phyloP scores from a whole-genome alignment of 176 grass and related monocot species.

The Cenchrus fungigraminus region DNA sequence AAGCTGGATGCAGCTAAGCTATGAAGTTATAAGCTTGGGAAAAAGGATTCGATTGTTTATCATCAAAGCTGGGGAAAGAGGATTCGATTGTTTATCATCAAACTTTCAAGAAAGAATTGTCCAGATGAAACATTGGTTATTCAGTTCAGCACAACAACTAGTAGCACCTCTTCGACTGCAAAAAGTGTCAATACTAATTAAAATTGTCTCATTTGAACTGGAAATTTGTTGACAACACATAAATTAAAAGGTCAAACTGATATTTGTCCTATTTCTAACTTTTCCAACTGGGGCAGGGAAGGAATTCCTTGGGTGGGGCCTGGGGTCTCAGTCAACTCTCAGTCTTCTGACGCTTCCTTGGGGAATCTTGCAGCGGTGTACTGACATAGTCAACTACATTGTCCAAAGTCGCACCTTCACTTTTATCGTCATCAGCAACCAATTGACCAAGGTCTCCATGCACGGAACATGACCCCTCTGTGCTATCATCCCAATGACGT shows the following conservation, averaged over 20 bases:
- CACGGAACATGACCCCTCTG: too few species aligned
- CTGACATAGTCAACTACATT: too few species aligned
- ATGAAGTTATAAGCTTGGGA: not conserved
- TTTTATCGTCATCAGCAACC: too few species aligned
- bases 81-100: not conserved
- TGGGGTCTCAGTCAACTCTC: too few species aligned
- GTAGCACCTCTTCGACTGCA: not conserved
- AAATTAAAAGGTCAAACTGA: not conserved
- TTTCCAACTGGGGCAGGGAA: too few species aligned
- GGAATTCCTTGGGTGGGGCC: too few species aligned
- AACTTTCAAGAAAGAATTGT: not conserved
- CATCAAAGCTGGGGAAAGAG: not conserved
- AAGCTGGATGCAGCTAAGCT: not conserved
- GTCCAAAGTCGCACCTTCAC: too few species aligned
- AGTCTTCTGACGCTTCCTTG: too few species aligned
- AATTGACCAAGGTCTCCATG: too few species aligned
- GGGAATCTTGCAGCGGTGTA: too few species aligned
- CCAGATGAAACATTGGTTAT: not conserved
- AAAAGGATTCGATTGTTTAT: not conserved
- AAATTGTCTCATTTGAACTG: not conserved
- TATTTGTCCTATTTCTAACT: not conserved
- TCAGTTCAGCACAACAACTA: not conserved
- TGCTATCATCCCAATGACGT: too few species aligned
- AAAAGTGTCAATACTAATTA: not conserved
- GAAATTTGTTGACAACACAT: not conserved